Percentiles rank a stretch among this genome's conserved stretches.
These are phyloP conservation scores for Trichosporon sp. DNA, from an alignment of 1,284 basidiomycete genomes.

Conservation along the genomic window DNA sequence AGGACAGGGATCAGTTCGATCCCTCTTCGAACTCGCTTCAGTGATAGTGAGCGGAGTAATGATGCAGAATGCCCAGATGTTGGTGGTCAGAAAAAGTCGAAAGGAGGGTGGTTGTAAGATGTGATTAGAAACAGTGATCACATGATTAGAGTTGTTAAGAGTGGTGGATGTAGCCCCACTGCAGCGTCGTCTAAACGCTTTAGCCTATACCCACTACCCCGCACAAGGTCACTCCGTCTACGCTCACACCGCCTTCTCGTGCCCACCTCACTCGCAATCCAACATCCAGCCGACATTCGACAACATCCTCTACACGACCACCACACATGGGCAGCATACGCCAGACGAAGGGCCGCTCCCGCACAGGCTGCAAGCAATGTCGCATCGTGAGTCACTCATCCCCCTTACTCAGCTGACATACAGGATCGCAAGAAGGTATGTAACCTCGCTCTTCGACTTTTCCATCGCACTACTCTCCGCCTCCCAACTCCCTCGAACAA, in stretches of 20 bases:
- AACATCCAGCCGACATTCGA: conserved; percentile 3
- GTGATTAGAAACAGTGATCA: not conserved
- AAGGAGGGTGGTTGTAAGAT: not conserved
- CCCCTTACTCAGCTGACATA: not conserved
- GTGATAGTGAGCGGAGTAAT: not conserved
- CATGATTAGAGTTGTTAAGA: not conserved
- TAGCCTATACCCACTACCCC: not conserved
- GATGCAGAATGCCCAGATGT: too few species aligned
- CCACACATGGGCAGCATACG: conserved; percentile 27
- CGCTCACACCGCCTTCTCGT: not conserved
- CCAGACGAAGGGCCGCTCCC: conserved; percentile 27
- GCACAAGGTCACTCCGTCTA: not conserved
- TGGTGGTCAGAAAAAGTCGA: not conserved
- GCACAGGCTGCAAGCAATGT: conserved; percentile 29
- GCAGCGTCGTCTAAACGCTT: not conserved
- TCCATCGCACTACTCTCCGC: not conserved
- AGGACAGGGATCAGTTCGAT: too few species aligned
- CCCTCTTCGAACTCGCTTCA: not conserved
- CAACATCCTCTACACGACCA: conserved; percentile 9
- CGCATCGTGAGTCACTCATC: conserved; percentile 21
- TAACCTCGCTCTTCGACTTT: not conserved
- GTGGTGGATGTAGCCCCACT: not conserved
- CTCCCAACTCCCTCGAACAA: not conserved
- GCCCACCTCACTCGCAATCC: not conserved
- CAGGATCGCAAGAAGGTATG: conserved; percentile 30